Percentiles rank a stretch among this genome's conserved stretches.
Conservation (phyloP, 106 monocot species). For the Iris macrosiphon region DNA sequence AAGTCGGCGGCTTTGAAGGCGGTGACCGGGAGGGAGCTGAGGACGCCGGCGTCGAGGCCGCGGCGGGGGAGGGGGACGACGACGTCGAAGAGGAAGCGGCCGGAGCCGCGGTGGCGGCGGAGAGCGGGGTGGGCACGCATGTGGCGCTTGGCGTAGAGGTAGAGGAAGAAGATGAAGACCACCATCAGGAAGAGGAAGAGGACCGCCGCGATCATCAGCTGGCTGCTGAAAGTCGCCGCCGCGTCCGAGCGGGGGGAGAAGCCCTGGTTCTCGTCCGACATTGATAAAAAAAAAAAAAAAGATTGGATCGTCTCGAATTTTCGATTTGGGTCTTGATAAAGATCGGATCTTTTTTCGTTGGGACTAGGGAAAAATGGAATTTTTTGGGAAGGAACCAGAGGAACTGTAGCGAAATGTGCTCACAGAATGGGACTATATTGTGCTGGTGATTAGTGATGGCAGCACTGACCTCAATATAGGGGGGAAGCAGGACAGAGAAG, state of each 20-base stretch:
- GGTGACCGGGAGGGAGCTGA: conserved; percentile 18
- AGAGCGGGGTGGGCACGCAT: not conserved
- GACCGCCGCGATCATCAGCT: conserved; percentile 24
- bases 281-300: no score
- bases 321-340: no score
- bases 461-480: no score
- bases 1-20: not conserved
- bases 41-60: conserved; percentile 13
- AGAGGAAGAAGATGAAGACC: conserved; percentile 26
- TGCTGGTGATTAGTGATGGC: no score
- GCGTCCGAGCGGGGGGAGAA: not conserved
- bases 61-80: not conserved
- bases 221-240: conserved; percentile 6
- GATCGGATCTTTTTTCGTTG: no score
- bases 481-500: no score
- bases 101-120: not conserved
- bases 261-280: no score
- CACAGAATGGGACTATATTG: no score
- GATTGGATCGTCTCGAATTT: no score
- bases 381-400: no score
- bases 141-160: conserved; percentile 21
- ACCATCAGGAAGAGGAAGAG: conserved; percentile 24
- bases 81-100: not conserved
- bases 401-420: no score
- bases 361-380: no score